Evolutionary conservation across 2,329 filamentous ascomycete species (phyloP).

Genomic region (Aspergillus neotritici): DNA sequence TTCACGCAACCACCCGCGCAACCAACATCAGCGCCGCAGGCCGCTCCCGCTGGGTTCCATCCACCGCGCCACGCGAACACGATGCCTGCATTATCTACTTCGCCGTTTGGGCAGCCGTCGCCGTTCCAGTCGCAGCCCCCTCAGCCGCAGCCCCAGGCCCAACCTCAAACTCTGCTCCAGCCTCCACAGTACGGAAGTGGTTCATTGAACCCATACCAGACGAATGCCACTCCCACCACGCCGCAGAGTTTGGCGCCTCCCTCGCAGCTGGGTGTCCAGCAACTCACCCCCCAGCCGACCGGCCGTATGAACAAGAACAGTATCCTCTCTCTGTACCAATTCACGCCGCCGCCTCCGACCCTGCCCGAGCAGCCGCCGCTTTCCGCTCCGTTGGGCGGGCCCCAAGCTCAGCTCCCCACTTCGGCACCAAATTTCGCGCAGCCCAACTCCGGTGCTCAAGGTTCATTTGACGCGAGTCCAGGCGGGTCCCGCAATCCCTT

Average conservation of each 20-base stretch:
- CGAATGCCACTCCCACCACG: slow-evolving; percentile 21
- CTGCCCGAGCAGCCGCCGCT: slow-evolving; percentile 30
- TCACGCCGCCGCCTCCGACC: slow-evolving; percentile 34
- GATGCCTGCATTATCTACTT: slow-evolving; percentile 31
- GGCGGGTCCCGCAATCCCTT: slow-evolving; percentile 25
- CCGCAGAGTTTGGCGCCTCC: slow-evolving; percentile 21
- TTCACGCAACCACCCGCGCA: slow-evolving; percentile 27
- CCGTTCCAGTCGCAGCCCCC: slow-evolving; percentile 24
- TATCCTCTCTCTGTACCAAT: slow-evolving; percentile 44
- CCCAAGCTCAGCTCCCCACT: slow-evolving; percentile 18
- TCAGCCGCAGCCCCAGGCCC: slow-evolving; percentile 19
- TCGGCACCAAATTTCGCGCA: slow-evolving; percentile 17
- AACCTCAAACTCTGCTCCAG: slow-evolving; percentile 16
- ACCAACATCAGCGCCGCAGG: slow-evolving; percentile 14
- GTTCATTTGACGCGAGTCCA: slow-evolving; percentile 17
- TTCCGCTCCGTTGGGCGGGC: slow-evolving; percentile 17
- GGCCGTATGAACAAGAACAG: slow-evolving; percentile 43
- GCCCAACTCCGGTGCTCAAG: slow-evolving; percentile 10
- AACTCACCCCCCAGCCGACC: slow-evolving; percentile 36
- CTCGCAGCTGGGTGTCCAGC: slow-evolving; percentile 22
- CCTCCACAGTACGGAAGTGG: slow-evolving; percentile 12
- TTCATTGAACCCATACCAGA: slow-evolving; percentile 32
- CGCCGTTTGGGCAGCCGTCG: slow-evolving; percentile 25
- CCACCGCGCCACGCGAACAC: slow-evolving; percentile 36
- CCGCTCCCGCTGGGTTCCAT: slow-evolving; percentile 9